Evolutionary conservation across 371 early-diverging fungal species (phyloP).

Genomic region (Mortierella sp.): DNA sequence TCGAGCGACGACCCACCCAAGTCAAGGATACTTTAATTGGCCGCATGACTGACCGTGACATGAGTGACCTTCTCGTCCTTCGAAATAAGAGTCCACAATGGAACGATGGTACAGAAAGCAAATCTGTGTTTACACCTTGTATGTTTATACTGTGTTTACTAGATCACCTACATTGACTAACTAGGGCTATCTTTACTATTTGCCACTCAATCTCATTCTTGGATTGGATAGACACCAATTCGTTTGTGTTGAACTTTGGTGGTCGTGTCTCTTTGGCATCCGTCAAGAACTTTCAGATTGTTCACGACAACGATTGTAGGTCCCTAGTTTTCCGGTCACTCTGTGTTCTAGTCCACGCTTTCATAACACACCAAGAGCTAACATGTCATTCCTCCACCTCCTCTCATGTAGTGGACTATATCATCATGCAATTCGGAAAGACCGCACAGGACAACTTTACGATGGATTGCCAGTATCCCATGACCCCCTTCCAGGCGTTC

Average conservation of each 20-base stretch:
- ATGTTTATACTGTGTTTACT: too few relatives aligned
- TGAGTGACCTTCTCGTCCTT: slow-evolving; percentile 77
- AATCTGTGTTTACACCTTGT: background rate
- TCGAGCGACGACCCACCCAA: slow-evolving; percentile 70
- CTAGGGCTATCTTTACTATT: too few relatives aligned
- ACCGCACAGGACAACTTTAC: slow-evolving; percentile 87
- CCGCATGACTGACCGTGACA: slow-evolving; percentile 71
- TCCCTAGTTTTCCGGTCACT: background rate
- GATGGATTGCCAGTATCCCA: slow-evolving; percentile 96
- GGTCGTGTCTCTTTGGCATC: slow-evolving; percentile 95
- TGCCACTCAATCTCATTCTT: too few relatives aligned
- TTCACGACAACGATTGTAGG: slow-evolving; percentile 91
- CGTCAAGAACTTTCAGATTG: slow-evolving; percentile 98
- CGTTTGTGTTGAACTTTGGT: slow-evolving; percentile 96
- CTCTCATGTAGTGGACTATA: slow-evolving; percentile 84
- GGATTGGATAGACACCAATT: slow-evolving; percentile 82
- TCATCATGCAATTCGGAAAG: slow-evolving; percentile 97
- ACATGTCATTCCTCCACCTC: background rate
- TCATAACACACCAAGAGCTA: background rate
- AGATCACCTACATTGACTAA: too few relatives aligned
- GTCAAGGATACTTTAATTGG: slow-evolving; percentile 77
- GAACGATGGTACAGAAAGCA: slow-evolving; percentile 79
- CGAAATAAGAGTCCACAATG: slow-evolving; percentile 95
- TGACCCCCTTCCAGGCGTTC: slow-evolving; percentile 95
- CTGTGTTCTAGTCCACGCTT: background rate